Base-by-base conservation (phyloP, 2,329 filamentous ascomycete species). In the Simplicillium aogashimaense region DNA sequence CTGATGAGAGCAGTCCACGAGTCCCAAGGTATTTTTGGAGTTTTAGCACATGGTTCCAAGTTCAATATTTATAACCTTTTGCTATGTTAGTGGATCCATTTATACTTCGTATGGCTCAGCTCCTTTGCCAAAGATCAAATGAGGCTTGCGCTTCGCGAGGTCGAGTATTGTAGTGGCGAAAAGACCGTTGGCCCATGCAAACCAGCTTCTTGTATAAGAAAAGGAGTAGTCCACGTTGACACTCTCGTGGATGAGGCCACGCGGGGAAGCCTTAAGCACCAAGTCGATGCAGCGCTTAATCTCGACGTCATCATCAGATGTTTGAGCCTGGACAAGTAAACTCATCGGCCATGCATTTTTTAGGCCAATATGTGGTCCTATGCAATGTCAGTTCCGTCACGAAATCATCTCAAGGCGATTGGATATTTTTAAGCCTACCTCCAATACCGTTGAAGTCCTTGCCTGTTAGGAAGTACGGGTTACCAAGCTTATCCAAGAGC, bases 261-360 rank as follows among this genome's bases (percentile, higher is more conserved):
- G 69, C 39, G 70, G 72, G 45, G 83, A 84, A 2, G 83, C 83
- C 44, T 78, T 72, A 44, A 92, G 78, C 31, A 98, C 92, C 28
- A 82, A 59, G 7, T 78, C 67, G 18, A 98, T 61, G 46, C 83
- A 85, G 37, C 76, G 70, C 44, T 63, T 67, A 47, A 98, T 97
- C 64, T 98, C 92, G 0, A 72, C 68, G 45, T 95, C 89, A 42
- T 89, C 72, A 38, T 90, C 74, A 6, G 81, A 83, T 1, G 92
- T 98, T 73, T 92, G 87, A 3, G 86, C 87, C 61, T 95, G 89
- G 15, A 95, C 76, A 8, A 98, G 70, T 46, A 95, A 66, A 57
- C 86, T 92, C 88, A 98, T 97, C 0, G 92, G 92, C 92, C 92
- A 98, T 7, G 90, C 92, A 49, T 95, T 86, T 51, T 76, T 68